Evolutionary conservation across 805 yeast genomes (phyloP).

Genomic region (Candida takata): DNA sequence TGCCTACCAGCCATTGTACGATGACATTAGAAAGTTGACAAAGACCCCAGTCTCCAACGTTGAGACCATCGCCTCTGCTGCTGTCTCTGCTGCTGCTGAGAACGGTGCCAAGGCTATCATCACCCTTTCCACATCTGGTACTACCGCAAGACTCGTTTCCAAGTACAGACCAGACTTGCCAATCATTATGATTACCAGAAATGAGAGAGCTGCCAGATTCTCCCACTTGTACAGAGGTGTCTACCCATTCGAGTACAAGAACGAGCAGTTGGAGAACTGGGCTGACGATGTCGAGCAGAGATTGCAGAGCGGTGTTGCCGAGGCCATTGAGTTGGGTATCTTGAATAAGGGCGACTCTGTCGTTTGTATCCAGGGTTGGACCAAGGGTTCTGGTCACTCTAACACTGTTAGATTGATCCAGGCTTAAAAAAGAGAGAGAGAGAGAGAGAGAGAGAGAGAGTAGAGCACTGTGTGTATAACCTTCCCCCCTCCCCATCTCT

Average conservation of each 20-base stretch:
- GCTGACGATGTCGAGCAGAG: constrained; percentile 93
- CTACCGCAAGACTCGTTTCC: constrained; percentile 91
- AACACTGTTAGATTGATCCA: constrained; percentile 92
- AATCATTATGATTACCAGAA: constrained; percentile 96
- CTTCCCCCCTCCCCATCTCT: no score
- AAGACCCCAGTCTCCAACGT: constrained; percentile 85
- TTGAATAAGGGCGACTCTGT: constrained; percentile 81
- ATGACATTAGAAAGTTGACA: constrained; percentile 83
- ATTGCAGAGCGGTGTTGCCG: constrained; percentile 85
- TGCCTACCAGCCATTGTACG: constrained; percentile 77
- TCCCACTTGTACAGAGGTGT: constrained; percentile 98
- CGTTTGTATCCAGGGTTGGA: constrained; percentile 97
- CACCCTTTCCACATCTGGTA: constrained; percentile 91
- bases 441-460: no score
- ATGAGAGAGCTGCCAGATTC: constrained; percentile 87
- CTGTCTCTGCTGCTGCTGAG: constrained; percentile 94
- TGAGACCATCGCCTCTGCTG: constrained; percentile 96
- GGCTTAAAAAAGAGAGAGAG: constrained; percentile 56
- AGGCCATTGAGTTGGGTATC: constrained; percentile 83
- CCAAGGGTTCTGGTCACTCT: constrained; percentile 97
- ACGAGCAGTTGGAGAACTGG: constrained; percentile 67
- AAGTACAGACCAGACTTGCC: constrained; percentile 98
- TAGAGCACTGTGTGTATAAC: background rate
- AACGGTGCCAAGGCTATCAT: constrained; percentile 95
- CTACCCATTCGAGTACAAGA: constrained; percentile 85